phyloP scores from a whole-genome alignment of 768 basidiomycete species.

The Lenzites betulinus region DNA sequence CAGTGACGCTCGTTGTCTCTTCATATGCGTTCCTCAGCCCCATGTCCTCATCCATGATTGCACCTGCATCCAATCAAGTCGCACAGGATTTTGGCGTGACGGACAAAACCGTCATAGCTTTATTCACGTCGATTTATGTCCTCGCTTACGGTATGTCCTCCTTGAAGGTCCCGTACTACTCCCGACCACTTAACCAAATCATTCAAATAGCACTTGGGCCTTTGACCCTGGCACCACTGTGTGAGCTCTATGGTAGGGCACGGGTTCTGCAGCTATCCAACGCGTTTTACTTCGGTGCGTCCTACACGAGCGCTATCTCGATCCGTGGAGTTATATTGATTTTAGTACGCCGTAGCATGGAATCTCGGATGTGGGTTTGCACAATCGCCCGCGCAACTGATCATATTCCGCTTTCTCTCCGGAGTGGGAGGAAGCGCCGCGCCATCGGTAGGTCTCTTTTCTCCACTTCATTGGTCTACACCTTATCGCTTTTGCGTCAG shows the following conservation, averaged over 20 bases:
- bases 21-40: constrained; percentile 35
- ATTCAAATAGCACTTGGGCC: constrained; percentile 47
- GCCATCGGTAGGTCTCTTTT: constrained; percentile 39
- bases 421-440: constrained; percentile 77
- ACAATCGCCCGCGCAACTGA: constrained; percentile 53
- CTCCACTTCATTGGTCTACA: neutral
- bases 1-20: constrained; percentile 24
- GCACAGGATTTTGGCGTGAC: constrained; percentile 56
- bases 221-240: constrained; percentile 58
- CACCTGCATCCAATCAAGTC: constrained; percentile 58
- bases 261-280: constrained; percentile 63
- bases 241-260: constrained; percentile 72
- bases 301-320: neutral
- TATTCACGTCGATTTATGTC: constrained; percentile 60
- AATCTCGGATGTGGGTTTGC: constrained; percentile 63
- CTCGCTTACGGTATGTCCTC: constrained; percentile 54
- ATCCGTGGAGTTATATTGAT: neutral
- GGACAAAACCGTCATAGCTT: constrained; percentile 47
- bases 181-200: neutral
- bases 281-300: constrained; percentile 62
- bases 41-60: constrained; percentile 72
- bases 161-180: neutral
- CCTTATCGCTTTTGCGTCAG: neutral
- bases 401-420: constrained; percentile 70
- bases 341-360: constrained; percentile 43